Evolutionary conservation across 2,329 filamentous ascomycete species (phyloP).

Genomic region (Proliferodiscus dingleyae): DNA sequence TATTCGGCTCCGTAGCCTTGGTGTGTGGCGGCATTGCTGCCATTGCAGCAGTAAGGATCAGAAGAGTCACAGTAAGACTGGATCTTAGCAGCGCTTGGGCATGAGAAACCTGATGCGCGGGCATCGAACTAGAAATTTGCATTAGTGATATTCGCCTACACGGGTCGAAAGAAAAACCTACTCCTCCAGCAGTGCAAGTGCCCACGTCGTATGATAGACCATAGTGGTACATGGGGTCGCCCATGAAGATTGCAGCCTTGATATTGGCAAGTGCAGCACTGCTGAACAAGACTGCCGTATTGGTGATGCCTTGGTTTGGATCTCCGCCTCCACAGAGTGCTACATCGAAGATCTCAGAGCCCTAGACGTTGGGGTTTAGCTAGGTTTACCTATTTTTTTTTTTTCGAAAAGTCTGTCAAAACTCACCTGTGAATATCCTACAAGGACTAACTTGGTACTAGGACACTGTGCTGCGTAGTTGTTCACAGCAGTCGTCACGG

Average conservation of each 20-base stretch:
- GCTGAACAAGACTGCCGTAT: constrained; percentile 39
- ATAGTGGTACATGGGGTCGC: constrained; percentile 52
- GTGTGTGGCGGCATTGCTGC: constrained; percentile 48
- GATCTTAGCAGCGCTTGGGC: constrained; percentile 49
- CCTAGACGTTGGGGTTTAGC: constrained; percentile 33
- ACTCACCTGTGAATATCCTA: constrained; percentile 60
- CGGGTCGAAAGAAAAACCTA: constrained; percentile 42
- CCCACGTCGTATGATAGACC: constrained; percentile 57
- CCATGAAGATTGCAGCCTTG: constrained; percentile 62
- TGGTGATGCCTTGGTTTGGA: constrained; percentile 40
- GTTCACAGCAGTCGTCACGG: constrained; percentile 56
- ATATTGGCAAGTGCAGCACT: constrained; percentile 48
- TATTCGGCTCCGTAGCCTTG: constrained; percentile 54
- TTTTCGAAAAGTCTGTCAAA: too few relatives aligned
- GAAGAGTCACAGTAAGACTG: constrained; percentile 55
- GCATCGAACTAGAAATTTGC: constrained; percentile 45
- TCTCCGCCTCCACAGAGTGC: constrained; percentile 55
- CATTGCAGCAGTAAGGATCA: constrained; percentile 60
- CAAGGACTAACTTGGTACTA: constrained; percentile 51
- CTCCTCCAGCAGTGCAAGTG: constrained; percentile 52
- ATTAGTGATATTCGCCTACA: background rate
- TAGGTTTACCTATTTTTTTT: too few relatives aligned
- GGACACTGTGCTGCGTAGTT: constrained; percentile 53
- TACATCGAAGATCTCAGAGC: constrained; percentile 58
- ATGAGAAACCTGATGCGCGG: constrained; percentile 49